Conservation (phyloP, 208 protist species). For the Acanthamoeba sp. region DNA sequence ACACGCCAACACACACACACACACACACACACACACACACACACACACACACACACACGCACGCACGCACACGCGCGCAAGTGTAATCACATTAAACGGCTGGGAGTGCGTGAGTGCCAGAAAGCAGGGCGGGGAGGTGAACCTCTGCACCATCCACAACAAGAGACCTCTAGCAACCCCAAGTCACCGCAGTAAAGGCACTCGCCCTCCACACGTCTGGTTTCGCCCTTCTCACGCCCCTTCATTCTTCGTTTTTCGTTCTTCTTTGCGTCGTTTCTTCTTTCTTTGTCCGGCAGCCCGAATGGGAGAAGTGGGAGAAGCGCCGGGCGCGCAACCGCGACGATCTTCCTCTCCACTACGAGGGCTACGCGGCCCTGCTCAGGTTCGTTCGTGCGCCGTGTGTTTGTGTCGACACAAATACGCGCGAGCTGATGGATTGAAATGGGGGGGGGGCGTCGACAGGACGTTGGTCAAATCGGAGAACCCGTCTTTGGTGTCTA, state of each 20-base stretch:
- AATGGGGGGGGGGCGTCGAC: not conserved
- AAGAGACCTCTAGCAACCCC: not conserved
- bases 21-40: too few species aligned
- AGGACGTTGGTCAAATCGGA: constrained; percentile 14
- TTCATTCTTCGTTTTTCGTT: not conserved
- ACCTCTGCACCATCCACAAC: not conserved
- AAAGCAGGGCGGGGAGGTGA: constrained; percentile 1
- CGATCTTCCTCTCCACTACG: not conserved
- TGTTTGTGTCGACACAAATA: too few species aligned
- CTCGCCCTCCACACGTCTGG: not conserved
- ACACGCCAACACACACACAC: too few species aligned
- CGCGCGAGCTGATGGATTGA: too few species aligned
- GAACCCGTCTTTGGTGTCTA: constrained; percentile 18
- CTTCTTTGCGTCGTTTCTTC: not conserved
- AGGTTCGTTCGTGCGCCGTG: not conserved
- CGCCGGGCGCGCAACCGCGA: not conserved
- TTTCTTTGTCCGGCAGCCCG: not conserved
- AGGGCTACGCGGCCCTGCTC: not conserved
- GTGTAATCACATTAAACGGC: not conserved
- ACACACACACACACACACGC: too few species aligned
- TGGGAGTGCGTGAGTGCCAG: not conserved
- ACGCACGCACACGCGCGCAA: not conserved
- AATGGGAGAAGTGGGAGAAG: constrained; percentile 43
- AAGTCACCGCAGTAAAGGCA: not conserved
- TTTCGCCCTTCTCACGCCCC: too few species aligned